Base-by-base conservation (phyloP, 2,329 filamentous ascomycete species). In the Colletotrichum tropicale region DNA sequence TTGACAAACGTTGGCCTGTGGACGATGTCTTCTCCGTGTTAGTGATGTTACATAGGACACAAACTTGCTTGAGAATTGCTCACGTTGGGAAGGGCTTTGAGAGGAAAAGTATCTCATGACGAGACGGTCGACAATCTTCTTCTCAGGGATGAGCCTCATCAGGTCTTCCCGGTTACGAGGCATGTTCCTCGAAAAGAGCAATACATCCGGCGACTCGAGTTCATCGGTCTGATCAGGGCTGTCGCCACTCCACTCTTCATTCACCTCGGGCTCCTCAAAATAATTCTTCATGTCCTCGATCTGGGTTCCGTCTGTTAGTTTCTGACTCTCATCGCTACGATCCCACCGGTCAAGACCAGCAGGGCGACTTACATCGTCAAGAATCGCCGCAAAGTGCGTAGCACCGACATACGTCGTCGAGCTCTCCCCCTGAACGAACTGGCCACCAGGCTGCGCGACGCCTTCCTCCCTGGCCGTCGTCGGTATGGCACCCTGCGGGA, bases 281-380 rank as follows among this genome's bases (percentile, higher is more conserved):
- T 90, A 92, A 71, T 83, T 85, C 80, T 91, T 91, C 10, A 92
- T 83, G 71, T 92, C 90, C 79, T 92, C 89, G 64, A 92, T 91
- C 89, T 92, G 78, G 13, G 34, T 21, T 18, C 56, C 6, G 43
- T 5, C 24, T 15, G 69, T 81, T 24, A 80, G 68, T 64, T 6
- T 38, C 10, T 24, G 8, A 13, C 13, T 8, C n/a, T 15, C 18
- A 1, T 61, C 32, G 5, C 15, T 4, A 13, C 6, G 32, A n/a
- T 7, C 2, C 24, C 52, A 8, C 5, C 18, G 21, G 12, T 9
- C 21, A 16, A 4, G 26, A 12, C 4, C 8, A 48, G 16, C 6
- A 28, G 21, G 6, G 36, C 26, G 56, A 82, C 87, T 85, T 78
- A 91, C 90, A 84, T 92, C 89, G 79, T 92, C 89, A 13, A 92